Conservation (phyloP, 495 filamentous ascomycete species). For the Hamigera avellanea region DNA sequence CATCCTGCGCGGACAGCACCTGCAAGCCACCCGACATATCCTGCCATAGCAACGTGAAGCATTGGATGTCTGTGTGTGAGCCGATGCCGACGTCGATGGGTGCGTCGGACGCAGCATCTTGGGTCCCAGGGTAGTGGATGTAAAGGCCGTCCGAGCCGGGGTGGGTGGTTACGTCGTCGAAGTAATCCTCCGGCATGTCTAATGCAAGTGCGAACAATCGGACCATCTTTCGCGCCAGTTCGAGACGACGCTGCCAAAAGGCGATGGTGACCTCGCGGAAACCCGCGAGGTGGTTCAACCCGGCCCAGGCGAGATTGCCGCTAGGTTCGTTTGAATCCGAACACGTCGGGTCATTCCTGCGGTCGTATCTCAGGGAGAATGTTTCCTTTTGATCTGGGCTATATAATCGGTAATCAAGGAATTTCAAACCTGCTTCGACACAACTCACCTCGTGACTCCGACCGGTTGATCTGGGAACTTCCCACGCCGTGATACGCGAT, state of each 20-base stretch:
- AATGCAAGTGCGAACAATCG: conserved; percentile 39
- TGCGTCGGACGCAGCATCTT: conserved; percentile 13
- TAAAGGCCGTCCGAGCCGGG: conserved; percentile 40
- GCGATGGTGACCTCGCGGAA: conserved; percentile 35
- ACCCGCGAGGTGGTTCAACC: conserved; percentile 30
- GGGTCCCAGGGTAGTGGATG: conserved; percentile 36
- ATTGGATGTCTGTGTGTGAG: conserved; percentile 47
- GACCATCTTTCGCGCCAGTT: conserved; percentile 34
- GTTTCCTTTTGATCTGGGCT: too few species aligned
- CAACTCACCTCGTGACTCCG: too few species aligned
- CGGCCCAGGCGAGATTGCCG: conserved; percentile 30
- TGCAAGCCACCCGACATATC: conserved; percentile 42
- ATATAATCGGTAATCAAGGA: too few species aligned
- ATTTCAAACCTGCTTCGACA: too few species aligned
- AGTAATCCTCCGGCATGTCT: conserved; percentile 36
- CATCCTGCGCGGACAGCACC: conserved; percentile 35
- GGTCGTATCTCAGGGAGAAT: too few species aligned
- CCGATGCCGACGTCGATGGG: conserved; percentile 37
- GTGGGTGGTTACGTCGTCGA: conserved; percentile 36
- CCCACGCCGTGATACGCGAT: too few species aligned
- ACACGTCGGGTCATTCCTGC: too few species aligned
- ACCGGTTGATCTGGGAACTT: conserved; percentile 14
- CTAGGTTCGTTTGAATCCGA: too few species aligned
- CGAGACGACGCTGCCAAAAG: conserved; percentile 36
- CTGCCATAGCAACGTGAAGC: conserved; percentile 47